Base-by-base conservation (phyloP, 208 protist genomes). In the Spongospora subterranea region DNA sequence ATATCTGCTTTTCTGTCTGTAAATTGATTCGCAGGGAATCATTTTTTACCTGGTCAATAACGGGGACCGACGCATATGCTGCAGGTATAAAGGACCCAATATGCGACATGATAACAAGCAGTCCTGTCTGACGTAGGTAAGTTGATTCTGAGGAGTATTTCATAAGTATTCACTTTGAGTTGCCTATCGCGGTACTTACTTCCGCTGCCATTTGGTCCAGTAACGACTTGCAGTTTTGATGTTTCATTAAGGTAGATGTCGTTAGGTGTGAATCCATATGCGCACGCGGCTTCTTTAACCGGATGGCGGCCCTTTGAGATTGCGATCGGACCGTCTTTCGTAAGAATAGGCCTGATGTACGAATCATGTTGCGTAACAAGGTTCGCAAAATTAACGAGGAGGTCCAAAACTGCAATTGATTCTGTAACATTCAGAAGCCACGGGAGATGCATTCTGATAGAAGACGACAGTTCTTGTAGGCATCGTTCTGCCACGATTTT, bases 21-120 rank as follows among this genome's bases (percentile, higher is more conserved):
- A 82, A 82, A 82, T 43, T 60, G 71, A n/a, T 35, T 35, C 71
- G n/a, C 6, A 20, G 6, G 6, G 35, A 24, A 89, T 77, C 66
- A 38, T 54, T 46, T 54, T 53, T 17, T 45, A 91, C 43, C 39
- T 89, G 66, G 32, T 89, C 53, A 24, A 91, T 40, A 1, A 88
- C 1, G 11, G 43, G 90, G 13, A 91, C 32, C 0, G 90, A 89
- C 0, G 90, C 39, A 32, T 46, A 89, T 17, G 32, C 46, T 24
- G 90, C 90, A n/a, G 90, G 90, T 46, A 91, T 32, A 53, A 46
- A 90, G 11, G n/a, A 90, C 11, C 90, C 90, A 35, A 91, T 90
- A 39, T 91, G 89, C 1, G 54, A 45, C 45, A 91, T 91, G 6
- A 91, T 82, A 20, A 64, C 17, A 13, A 54, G 29, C 29, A 91